Conservation (phyloP, 2,329 filamentous ascomycete species). For the Septoria linicola region DNA sequence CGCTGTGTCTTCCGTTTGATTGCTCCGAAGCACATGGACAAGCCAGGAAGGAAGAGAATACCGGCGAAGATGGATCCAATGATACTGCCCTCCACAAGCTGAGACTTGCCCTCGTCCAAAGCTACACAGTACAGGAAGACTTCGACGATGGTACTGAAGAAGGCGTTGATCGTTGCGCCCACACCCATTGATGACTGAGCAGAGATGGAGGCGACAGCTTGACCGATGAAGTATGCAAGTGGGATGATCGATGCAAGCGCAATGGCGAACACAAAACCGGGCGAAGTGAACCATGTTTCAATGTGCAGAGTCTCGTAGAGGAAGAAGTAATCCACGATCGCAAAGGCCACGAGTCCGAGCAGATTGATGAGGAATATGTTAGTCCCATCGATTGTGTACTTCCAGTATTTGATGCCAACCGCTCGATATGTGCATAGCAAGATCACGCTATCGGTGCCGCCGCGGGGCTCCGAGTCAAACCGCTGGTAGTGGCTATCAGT, state of each 20-base stretch:
- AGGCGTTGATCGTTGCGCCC: slow-evolving; percentile 94
- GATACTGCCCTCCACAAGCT: slow-evolving; percentile 92
- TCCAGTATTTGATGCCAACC: slow-evolving; percentile 94
- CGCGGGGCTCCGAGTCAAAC: slow-evolving; percentile 55
- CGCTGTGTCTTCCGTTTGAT: slow-evolving; percentile 97
- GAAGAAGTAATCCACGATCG: slow-evolving; percentile 88
- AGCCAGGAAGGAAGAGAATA: slow-evolving; percentile 86
- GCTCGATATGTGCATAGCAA: slow-evolving; percentile 95
- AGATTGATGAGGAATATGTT: slow-evolving; percentile 99
- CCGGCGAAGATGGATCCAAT: slow-evolving; percentile 98
- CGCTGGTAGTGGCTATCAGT: slow-evolving; percentile 76
- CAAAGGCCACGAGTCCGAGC: slow-evolving; percentile 87
- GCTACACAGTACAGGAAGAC: slow-evolving; percentile 97
- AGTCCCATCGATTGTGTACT: slow-evolving; percentile 96
- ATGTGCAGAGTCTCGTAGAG: slow-evolving; percentile 68
- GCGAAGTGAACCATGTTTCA: slow-evolving; percentile 71
- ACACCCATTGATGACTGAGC: slow-evolving; percentile 98
- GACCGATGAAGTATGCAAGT: slow-evolving; percentile 95
- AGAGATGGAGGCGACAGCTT: slow-evolving; percentile 96
- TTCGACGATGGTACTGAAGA: slow-evolving; percentile 96
- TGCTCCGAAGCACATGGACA: slow-evolving; percentile 98
- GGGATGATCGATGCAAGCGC: slow-evolving; percentile 91
- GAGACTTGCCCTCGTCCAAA: slow-evolving; percentile 84
- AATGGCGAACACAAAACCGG: slow-evolving; percentile 81
- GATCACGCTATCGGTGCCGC: slow-evolving; percentile 62